These are phyloP conservation scores for Graphium sp. DNA, from an alignment of 2,329 filamentous ascomycete genomes.

Conservation along the genomic window DNA sequence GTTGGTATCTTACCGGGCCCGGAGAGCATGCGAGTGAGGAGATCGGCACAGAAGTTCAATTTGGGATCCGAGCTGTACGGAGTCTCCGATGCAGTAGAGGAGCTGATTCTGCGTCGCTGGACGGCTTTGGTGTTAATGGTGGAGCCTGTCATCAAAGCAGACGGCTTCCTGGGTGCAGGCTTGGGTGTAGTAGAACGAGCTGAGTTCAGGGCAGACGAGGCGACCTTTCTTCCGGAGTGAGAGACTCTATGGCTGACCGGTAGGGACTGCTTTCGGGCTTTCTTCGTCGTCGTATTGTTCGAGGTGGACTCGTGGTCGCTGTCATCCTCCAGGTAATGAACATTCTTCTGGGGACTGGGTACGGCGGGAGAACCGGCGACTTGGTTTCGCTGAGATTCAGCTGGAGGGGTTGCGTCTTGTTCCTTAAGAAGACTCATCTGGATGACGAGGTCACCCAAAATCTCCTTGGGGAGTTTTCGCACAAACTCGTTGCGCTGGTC, in stretches of 20 bases:
- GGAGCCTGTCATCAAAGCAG: slow-evolving; percentile 13
- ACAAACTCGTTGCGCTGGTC: slow-evolving; percentile 39
- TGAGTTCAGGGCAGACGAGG: too few relatives aligned
- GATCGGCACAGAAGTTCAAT: slow-evolving; percentile 39
- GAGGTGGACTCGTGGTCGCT: slow-evolving; percentile 19
- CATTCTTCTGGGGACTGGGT: slow-evolving; percentile 23
- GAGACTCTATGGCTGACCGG: too few relatives aligned
- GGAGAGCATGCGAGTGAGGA: slow-evolving; percentile 42
- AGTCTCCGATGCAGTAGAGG: slow-evolving; percentile 3
- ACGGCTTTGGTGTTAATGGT: slow-evolving; percentile 6
- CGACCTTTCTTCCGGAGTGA: too few relatives aligned
- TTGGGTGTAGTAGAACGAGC: slow-evolving; percentile 7
- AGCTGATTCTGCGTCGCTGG: slow-evolving; percentile 14
- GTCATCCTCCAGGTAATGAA: slow-evolving; percentile 29
- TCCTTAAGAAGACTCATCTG: slow-evolving; percentile 39
- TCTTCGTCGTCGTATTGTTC: slow-evolving; percentile 19
- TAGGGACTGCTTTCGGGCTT: too few relatives aligned
- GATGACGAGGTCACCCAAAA: slow-evolving; percentile 45
- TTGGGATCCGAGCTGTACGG: slow-evolving; percentile 15
- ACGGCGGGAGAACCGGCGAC: slow-evolving; percentile 8
- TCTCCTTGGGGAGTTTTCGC: slow-evolving; percentile 42
- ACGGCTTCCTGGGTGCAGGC: slow-evolving; percentile 11
- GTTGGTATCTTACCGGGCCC: slow-evolving; percentile 31
- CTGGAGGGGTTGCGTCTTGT: slow-evolving; percentile 1
- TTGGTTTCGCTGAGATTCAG: background rate